Evolutionary conservation across 148 eudicot species (phyloP), one percentile per base, ranked within the genome.

Genomic region (Salicornia ramosissima): DNA sequence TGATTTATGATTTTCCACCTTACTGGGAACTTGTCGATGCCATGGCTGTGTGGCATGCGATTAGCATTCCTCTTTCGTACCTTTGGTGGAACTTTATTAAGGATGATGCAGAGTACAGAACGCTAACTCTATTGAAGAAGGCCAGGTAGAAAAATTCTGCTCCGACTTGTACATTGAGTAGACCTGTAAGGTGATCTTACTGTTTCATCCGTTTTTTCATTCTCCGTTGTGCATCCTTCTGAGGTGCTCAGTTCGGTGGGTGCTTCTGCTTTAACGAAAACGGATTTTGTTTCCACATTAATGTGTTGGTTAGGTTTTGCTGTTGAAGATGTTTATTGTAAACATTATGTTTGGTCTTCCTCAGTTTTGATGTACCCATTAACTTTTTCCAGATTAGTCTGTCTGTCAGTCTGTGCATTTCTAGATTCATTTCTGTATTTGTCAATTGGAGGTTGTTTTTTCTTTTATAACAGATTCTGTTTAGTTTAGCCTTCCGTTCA

Each of bases 81-180:
- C 77, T 92, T 13, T 86, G 91, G 91, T 92, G 98, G 96, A 88
- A 88, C 81, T 90, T 92, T 73, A 61, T 85, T 55, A 82, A 83
- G 75, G 98, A 92, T 53, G 98, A 92, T 70, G 88, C 91, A n/a
- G 96, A 82, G 82, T 81, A 77, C 77, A 66, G 78, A 73, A 92
- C 96, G 22, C 64, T 78, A 31, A 30, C 50, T 55, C 85, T 79
- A 45, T 40, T 81, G 75, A 88, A 86, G 83, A 92, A 92, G 70
- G 71, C 70, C 58, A 79, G 77, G 72, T 92, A 83, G 79, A 71
- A 33, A 40, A n/a, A 26, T 25, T 43, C 45, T 66, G 46, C 66
- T 31, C 36, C 8, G 25, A 29, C 25, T 24, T 28, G 24, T 65
- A 2, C 15, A 26, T 7, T 30, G 28, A 55, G 71, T 56, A 55